Evolutionary conservation across 768 basidiomycete species (phyloP).

Genomic region (Rhodosporidiobolus sp.): DNA sequence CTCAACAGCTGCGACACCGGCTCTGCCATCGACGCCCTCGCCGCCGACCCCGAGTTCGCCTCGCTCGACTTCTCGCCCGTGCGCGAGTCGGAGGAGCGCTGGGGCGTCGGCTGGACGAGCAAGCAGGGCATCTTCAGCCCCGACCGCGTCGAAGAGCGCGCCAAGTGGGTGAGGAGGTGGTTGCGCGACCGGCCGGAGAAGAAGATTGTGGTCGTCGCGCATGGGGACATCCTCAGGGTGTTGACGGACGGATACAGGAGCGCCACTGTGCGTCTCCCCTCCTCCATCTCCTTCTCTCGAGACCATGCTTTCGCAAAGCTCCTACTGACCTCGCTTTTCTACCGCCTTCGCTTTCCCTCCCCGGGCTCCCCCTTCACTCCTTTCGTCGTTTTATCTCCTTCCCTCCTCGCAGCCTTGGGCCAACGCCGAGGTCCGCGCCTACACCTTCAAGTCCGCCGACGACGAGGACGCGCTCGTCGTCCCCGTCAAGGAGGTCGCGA

Average conservation of each 20-base stretch:
- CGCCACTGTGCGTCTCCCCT: slow-evolving; percentile 6
- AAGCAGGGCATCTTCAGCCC: slow-evolving; percentile 46
- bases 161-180: slow-evolving; percentile 44
- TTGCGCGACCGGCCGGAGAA: slow-evolving; percentile 45
- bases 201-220: slow-evolving; percentile 49
- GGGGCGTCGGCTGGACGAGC: slow-evolving; percentile 43
- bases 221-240: slow-evolving; percentile 47
- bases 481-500: slow-evolving; percentile 28
- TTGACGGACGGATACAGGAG: slow-evolving; percentile 37
- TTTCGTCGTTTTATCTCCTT: too few relatives aligned
- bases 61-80: slow-evolving; percentile 45
- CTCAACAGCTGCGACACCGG: neutral
- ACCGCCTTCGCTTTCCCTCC: too few relatives aligned
- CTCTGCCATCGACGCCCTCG: slow-evolving; percentile 20
- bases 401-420: slow-evolving; percentile 41
- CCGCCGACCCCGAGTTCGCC: slow-evolving; percentile 42
- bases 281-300: neutral
- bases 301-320: neutral
- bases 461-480: slow-evolving; percentile 45
- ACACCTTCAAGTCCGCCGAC: slow-evolving; percentile 41
- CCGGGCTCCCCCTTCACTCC: neutral
- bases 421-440: slow-evolving; percentile 47
- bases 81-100: neutral
- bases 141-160: slow-evolving; percentile 17
- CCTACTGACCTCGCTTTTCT: too few relatives aligned